These are phyloP conservation scores for Leishmania martiniquensis DNA, from an alignment of 208 protist species.

Conservation along the genomic window DNA sequence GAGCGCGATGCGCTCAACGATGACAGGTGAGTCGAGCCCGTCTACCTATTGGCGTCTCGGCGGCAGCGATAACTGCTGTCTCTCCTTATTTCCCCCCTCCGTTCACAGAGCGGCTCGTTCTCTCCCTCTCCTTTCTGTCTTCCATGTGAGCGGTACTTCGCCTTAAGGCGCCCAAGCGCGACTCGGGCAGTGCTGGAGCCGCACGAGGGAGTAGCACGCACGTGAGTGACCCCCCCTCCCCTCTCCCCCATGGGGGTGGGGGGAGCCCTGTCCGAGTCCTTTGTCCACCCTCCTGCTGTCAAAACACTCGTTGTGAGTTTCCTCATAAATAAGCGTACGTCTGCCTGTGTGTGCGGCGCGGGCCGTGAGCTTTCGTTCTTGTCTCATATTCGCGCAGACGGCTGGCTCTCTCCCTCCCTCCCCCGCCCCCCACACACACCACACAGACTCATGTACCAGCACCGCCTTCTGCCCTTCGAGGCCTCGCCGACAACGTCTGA, in stretches of 20 bases:
- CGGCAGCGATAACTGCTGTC: background rate
- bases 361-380: too few species aligned
- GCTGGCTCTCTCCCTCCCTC: background rate
- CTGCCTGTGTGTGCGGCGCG: too few species aligned
- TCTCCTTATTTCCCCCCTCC: background rate
- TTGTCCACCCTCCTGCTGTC: background rate
- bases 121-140: background rate
- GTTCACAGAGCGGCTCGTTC: background rate
- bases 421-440: too few species aligned
- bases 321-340: too few species aligned
- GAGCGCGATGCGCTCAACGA: background rate
- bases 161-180: background rate
- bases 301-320: background rate
- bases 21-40: background rate
- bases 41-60: background rate
- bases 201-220: background rate
- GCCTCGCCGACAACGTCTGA: background rate
- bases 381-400: too few species aligned
- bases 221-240: background rate
- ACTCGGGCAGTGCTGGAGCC: background rate
- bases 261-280: too few species aligned
- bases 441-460: background rate
- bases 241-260: too few species aligned
- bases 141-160: background rate
- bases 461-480: background rate